These are phyloP conservation scores for Blastobotrys capitulatus DNA, from an alignment of 1,139 yeast species.

Conservation along the genomic window DNA sequence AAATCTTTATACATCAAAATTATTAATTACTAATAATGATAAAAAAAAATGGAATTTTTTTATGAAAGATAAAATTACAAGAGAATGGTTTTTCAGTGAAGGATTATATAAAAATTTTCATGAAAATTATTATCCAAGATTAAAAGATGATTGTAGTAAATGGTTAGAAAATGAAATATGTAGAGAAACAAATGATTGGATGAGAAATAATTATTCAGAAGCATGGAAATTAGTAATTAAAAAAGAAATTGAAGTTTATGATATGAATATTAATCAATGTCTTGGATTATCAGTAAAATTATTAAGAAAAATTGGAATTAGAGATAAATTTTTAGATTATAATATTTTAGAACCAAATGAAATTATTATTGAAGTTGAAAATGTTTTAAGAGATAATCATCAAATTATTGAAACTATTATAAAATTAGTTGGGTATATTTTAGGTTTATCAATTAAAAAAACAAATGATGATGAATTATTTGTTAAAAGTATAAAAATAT, in stretches of 20 bases:
- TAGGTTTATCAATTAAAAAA: not conserved
- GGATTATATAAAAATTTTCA: conserved; percentile 5
- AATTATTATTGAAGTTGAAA: not conserved
- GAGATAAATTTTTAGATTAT: not conserved
- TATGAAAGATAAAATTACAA: conserved; percentile 6
- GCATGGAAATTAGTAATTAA: conserved; percentile 9
- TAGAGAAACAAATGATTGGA: conserved; percentile 8
- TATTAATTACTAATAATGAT: not conserved
- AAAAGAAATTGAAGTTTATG: not conserved
- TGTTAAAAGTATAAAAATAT: not conserved
- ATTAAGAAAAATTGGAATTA: not conserved
- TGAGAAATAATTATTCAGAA: conserved; percentile 10
- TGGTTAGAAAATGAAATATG: conserved; percentile 11
- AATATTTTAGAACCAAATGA: not conserved
- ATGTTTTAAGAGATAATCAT: not conserved
- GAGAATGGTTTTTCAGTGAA: conserved; percentile 11
- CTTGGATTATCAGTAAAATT: not conserved
- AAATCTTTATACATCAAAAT: not conserved
- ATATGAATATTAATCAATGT: not conserved
- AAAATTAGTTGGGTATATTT: not conserved
- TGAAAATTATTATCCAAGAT: conserved; percentile 1
- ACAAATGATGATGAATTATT: not conserved
- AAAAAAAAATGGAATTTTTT: conserved; percentile 6
- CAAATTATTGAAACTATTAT: not conserved
- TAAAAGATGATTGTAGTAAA: conserved; percentile 4